A percentile compares a stretch with the other conserved stretches of the same genome.
These are phyloP conservation scores for Arctostaphylos glauca DNA, from an alignment of 148 eudicot genomes.

Conservation along the genomic window DNA sequence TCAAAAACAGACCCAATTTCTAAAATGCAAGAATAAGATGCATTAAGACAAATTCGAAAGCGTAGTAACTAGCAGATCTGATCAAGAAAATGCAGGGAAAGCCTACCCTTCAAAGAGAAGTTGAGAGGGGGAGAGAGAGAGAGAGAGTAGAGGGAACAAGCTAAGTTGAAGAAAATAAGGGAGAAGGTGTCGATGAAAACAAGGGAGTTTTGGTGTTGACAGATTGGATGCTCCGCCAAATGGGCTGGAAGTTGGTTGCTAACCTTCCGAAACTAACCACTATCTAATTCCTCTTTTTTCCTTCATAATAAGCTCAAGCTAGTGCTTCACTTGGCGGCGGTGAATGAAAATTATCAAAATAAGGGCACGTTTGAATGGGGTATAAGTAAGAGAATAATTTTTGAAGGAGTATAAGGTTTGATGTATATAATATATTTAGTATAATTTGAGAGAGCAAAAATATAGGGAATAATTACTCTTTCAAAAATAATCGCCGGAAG, in stretches of 20 bases:
- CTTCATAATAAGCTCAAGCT: neutral
- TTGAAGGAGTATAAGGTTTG: too few relatives aligned
- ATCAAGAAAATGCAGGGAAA: conserved; percentile 6
- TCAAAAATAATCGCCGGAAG: too few relatives aligned
- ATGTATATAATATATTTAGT: too few relatives aligned
- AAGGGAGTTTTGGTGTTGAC: neutral
- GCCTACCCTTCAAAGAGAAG: conserved; percentile 10
- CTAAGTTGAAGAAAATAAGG: neutral
- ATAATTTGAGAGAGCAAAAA: too few relatives aligned
- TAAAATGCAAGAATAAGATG: neutral
- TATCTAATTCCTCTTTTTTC: neutral
- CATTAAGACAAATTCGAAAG: neutral
- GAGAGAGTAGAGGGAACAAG: neutral
- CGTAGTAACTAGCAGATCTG: neutral
- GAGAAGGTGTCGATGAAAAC: conserved; percentile 22
- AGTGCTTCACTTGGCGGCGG: neutral
- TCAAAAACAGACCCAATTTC: neutral
- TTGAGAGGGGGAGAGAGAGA: neutral
- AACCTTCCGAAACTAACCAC: neutral
- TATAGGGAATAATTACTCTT: too few relatives aligned
- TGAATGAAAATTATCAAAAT: too few relatives aligned
- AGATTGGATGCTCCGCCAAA: conserved; percentile 26
- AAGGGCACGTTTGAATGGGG: too few relatives aligned
- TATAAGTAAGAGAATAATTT: too few relatives aligned
- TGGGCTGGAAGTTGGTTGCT: neutral